Base-by-base conservation (phyloP, 1,284 basidiomycete species). In the Coniferiporia sulphurascens region DNA sequence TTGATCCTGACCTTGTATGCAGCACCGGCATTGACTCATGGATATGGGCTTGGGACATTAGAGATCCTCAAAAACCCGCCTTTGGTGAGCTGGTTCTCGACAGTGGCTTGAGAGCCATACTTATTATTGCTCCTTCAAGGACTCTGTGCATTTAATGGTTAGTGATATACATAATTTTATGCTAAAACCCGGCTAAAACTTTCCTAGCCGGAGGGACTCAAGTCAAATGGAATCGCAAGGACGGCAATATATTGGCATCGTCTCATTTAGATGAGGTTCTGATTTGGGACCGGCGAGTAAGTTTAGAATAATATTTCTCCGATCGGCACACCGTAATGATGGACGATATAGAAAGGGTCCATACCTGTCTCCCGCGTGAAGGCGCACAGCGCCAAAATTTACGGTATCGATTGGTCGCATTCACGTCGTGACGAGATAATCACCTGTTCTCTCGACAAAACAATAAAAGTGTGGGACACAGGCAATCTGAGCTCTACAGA, bases 371-470 rank as follows among this genome's bases (percentile, higher is more conserved):
- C 84, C 7, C 79, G 79, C 1, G 87, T 97, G 59, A 76, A 80
- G 38, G 95, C 92, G 0, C 95, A 98, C 68, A 78, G 77, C 19
- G 85, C 91, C 12, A 93, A 95, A 74, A 96, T 97, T 51, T 97
- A 97, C 65, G 95, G 95, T 1, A 94, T 98, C 56, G 95, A 97
- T 72, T 98, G 95, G 94, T 88, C 92, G 4, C 84, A 93, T 53
- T 76, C 81, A 22, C 73, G 78, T 53, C 75, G 79, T n/a, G 81
- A 88, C 66, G 87, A 93, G 66, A 80, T 98, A 41, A 85, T 95
- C 3, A 96, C 94, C 1, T 98, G 95, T 68, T 94, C 92, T 1
- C 78, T 98, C 0, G 95, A 97, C 77, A 92, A 89, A 70, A 89
- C 91, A 0, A 93, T 97, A 75, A 97, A 96, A 72, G 80, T 87